phyloP scores from a whole-genome alignment of 1,139 yeast genomes.

The Yamadazyma spencermartinsiae region DNA sequence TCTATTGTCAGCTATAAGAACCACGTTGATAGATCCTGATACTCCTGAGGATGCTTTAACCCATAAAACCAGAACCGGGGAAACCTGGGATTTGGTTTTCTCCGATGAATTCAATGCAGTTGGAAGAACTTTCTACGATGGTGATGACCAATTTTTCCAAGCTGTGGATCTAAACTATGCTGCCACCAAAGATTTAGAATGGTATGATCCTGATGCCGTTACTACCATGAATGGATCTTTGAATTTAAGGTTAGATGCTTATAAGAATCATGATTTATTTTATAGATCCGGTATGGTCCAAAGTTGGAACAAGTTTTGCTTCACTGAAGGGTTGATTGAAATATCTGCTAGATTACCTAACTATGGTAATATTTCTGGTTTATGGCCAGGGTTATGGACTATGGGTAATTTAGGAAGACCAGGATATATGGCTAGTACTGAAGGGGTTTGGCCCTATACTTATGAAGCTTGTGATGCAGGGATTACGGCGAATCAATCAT shows the following conservation, averaged over 20 bases:
- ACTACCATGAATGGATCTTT: slow-evolving; percentile 69
- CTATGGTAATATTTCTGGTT: slow-evolving; percentile 65
- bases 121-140: slow-evolving; percentile 80
- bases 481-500: slow-evolving; percentile 84
- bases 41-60: slow-evolving; percentile 61
- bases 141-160: slow-evolving; percentile 83
- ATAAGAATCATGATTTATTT: slow-evolving; percentile 64
- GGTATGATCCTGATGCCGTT: slow-evolving; percentile 86
- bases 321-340: slow-evolving; percentile 73
- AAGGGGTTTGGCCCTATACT: slow-evolving; percentile 90
- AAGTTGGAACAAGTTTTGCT: slow-evolving; percentile 81
- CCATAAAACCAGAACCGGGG: slow-evolving; percentile 52
- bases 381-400: slow-evolving; percentile 93
- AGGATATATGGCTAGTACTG: slow-evolving; percentile 75
- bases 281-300: slow-evolving; percentile 87
- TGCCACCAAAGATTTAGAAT: slow-evolving; percentile 80
- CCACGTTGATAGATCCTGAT: slow-evolving; percentile 69
- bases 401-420: slow-evolving; percentile 86
- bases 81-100: slow-evolving; percentile 69
- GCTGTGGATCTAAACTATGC: slow-evolving; percentile 77
- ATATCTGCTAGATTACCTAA: slow-evolving; percentile 72
- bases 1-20: slow-evolving; percentile 59
- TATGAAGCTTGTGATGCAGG: slow-evolving; percentile 84
- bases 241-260: slow-evolving; percentile 70
- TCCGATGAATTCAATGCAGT: slow-evolving; percentile 83